Conservation (phyloP, 2,329 filamentous ascomycete genomes). For the Monosporascus sp. region DNA sequence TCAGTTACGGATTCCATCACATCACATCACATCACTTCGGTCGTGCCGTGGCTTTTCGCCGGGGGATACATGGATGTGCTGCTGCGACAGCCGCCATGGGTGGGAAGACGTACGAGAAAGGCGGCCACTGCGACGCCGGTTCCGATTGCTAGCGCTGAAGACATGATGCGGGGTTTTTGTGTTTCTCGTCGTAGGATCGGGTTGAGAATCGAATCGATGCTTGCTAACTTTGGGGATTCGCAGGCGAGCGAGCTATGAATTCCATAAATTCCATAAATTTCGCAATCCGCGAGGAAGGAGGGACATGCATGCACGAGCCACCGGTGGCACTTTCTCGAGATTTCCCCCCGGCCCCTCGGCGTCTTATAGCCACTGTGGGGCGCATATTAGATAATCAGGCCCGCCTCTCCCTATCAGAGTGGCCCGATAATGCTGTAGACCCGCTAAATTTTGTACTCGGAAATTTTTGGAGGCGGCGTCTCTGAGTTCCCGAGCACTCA, state of each 20-base stretch:
- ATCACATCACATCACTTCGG: constrained; percentile 1
- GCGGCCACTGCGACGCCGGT: constrained; percentile 46
- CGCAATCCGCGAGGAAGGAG: no score
- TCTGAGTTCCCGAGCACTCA: no score
- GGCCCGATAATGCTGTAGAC: background rate
- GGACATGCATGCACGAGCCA: no score
- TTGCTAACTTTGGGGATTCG: no score
- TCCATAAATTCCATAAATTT: no score
- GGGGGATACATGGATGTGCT: background rate
- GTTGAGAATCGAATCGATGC: no score
- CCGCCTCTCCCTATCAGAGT: background rate
- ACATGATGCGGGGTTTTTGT: constrained; percentile 37
- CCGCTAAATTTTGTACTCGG: background rate
- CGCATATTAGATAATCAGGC: background rate
- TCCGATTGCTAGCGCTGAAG: constrained; percentile 47
- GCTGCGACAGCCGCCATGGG: no score
- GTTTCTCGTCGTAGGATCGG: no score
- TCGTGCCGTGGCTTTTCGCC: background rate
- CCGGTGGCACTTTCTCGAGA: no score
- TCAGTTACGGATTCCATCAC: constrained; percentile 10
- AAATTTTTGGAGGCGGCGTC: background rate
- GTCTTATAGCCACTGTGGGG: background rate
- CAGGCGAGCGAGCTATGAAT: no score
- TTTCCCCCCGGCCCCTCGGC: no score
- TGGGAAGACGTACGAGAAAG: constrained; percentile 38